phyloP scores from a whole-genome alignment of 148 eudicot species.

The Heliamphora exappendiculata region DNA sequence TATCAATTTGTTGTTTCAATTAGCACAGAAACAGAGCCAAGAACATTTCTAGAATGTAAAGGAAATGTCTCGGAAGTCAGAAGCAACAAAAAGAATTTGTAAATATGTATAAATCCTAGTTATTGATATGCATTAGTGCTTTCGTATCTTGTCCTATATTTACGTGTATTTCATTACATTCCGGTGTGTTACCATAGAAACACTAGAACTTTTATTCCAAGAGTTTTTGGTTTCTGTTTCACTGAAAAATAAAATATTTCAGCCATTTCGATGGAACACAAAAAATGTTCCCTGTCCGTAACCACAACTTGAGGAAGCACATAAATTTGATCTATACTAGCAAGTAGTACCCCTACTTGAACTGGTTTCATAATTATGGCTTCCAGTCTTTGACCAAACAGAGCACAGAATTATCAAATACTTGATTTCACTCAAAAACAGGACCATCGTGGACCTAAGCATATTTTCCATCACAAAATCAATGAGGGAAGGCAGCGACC shows the following conservation, averaged over 20 bases:
- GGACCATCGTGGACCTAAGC: not conserved
- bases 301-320: not conserved
- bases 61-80: not conserved
- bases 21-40: not conserved
- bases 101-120: too few species aligned
- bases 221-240: not conserved
- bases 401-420: not conserved
- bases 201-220: not conserved
- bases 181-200: not conserved
- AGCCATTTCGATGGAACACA: not conserved
- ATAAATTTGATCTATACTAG: not conserved
- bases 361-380: not conserved
- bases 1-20: not conserved
- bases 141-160: not conserved
- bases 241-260: not conserved
- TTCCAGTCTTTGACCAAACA: not conserved
- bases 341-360: not conserved
- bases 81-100: not conserved
- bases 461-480: not conserved
- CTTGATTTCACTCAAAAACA: not conserved
- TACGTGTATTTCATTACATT: not conserved
- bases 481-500: not conserved
- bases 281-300: not conserved
- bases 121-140: not conserved
- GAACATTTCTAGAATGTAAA: too few species aligned